Conservation (phyloP, 106 monocot species). For the Chionographis japonica region DNA sequence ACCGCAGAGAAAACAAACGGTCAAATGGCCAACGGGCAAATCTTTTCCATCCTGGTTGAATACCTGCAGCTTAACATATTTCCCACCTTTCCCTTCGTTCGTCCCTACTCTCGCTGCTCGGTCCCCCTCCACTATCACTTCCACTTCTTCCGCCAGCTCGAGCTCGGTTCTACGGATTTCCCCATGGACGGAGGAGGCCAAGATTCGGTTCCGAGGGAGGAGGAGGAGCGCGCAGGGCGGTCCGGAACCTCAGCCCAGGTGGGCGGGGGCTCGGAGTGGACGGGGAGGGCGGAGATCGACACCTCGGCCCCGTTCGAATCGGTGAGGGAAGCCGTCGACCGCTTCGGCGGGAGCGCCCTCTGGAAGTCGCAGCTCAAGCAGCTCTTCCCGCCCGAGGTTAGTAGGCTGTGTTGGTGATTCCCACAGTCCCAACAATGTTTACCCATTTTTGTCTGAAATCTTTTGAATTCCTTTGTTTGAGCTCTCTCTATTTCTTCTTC, state of each 20-base stretch:
- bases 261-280: constrained; percentile 12
- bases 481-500: too few relatives aligned
- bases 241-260: constrained; percentile 14
- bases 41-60: too few relatives aligned
- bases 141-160: neutral
- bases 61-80: too few relatives aligned
- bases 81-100: neutral
- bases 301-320: constrained; percentile 91
- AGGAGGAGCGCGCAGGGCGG: neutral
- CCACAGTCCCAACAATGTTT: too few relatives aligned
- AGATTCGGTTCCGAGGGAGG: neutral
- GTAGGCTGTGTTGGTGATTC: neutral
- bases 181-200: too few relatives aligned
- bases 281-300: constrained; percentile 75
- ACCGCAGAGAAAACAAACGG: too few relatives aligned
- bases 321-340: constrained; percentile 78
- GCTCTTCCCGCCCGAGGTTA: constrained; percentile 24
- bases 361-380: constrained; percentile 65
- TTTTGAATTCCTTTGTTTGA: too few relatives aligned
- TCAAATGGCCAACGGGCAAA: too few relatives aligned
- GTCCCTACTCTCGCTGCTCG: neutral
- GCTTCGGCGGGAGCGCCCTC: constrained; percentile 72
- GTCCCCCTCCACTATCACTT: neutral
- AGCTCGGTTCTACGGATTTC: too few relatives aligned
- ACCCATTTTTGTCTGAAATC: too few relatives aligned